Base-by-base conservation (phyloP, 2,329 filamentous ascomycete species). In the Sclerotiophoma versabilis region DNA sequence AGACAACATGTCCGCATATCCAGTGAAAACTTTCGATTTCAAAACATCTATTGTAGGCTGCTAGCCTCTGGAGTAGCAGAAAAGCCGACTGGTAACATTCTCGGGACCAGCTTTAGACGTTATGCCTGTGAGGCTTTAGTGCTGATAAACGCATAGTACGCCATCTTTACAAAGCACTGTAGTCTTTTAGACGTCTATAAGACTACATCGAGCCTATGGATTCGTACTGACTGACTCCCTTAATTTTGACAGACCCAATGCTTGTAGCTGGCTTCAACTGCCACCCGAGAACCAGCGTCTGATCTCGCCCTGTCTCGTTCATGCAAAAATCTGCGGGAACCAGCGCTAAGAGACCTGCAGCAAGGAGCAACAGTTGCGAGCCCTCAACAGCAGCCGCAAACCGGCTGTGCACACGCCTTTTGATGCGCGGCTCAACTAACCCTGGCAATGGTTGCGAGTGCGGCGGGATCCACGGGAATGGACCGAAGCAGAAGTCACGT, bases 371-470 rank as follows among this genome's bases (percentile, higher is more conserved):
- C 25, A 25, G 25, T 51, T 45, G 41, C 49, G 41, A 52, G 43
- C 25, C 15, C n/a, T 17, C 15, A 8, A 29, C 12, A 52, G 27
- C 15, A 22, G 19, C 26, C n/a, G n/a, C n/a, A n/a, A n/a, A n/a
- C n/a, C n/a, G n/a, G 6, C 11, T 23, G 22, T 26, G 20, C 33
- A 29, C 25, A 23, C 34, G 14, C 36, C 19, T 42, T 20, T 15
- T 12, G 15, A 33, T n/a, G 20, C 17, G 49, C 19, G 20, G 32
- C 34, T 49, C 33, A 25, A 44, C 51, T 45, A 14, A 38, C 46
- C 29, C 34, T 44, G 54, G 58, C 27, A 42, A 57, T 49, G 32
- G 54, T 63, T 58, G 58, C 58, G 58, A 63, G 44, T n/a, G 44
- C 45, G 53, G 44, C 51, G 30, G 42, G 29, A 37, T 30, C 19